Evolutionary conservation across 1,284 basidiomycete genomes (phyloP).

Genomic region (Vanrija sp.): DNA sequence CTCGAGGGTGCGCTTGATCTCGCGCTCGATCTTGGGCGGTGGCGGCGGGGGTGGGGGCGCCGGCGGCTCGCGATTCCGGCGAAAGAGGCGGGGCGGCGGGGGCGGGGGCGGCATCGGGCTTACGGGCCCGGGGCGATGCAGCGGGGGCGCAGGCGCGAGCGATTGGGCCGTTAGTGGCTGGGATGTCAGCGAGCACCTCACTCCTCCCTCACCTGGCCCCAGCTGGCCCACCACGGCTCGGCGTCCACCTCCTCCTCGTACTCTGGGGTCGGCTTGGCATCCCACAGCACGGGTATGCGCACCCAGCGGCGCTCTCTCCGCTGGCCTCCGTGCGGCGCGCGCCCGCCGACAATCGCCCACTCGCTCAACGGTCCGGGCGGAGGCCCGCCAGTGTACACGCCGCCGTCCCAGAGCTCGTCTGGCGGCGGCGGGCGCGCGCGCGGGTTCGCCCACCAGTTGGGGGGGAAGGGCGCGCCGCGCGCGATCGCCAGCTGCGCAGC

Average conservation of each 20-base stretch:
- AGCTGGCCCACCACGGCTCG: background rate
- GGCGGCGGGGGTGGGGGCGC: background rate
- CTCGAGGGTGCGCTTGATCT: background rate
- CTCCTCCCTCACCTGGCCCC: conserved; percentile 1
- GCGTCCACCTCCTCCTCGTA: background rate
- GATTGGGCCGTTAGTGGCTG: conserved; percentile 14
- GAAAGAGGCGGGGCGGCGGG: background rate
- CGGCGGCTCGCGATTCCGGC: background rate
- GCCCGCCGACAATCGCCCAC: conserved; percentile 4
- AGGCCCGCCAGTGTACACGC: background rate
- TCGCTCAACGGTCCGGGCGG: background rate
- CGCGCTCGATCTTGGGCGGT: background rate
- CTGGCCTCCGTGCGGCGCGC: background rate
- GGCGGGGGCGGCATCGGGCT: background rate
- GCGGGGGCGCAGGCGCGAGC: background rate
- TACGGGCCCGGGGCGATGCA: background rate
- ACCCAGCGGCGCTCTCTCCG: conserved; percentile 17
- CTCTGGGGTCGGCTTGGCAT: conserved; percentile 2
- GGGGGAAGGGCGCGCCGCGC: conserved; percentile 30
- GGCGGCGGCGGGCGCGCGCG: background rate
- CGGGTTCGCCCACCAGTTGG: conserved; percentile 4
- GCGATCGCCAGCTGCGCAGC: conserved; percentile 37
- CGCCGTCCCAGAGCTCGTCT: conserved; percentile 1
- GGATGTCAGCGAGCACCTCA: background rate
- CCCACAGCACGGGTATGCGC: conserved; percentile 24